Base-by-base conservation (phyloP, 31 red algal species). In the Odonthalia washingtoniensis region DNA sequence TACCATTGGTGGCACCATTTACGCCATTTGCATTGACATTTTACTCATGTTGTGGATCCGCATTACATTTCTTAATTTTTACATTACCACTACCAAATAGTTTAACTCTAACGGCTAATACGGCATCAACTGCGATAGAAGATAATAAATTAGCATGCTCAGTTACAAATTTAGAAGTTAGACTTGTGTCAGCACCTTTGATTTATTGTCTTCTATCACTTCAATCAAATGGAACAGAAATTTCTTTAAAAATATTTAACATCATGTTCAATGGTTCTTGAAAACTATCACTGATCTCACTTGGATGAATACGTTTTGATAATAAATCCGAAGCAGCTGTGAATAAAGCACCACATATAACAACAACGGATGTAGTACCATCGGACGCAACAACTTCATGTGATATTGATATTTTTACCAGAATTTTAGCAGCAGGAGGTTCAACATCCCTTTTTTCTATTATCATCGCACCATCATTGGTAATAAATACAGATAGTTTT, bases 381-480 rank as follows among this genome's bases (percentile, higher is more conserved):
- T 98, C 96, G 24, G 93, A 93, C 27, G 96, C 96, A 34, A 94
- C 96, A 14, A 92, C 81, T 81, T 98, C 96, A 85, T 98, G 96
- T 36, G 96, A 75, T 62, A 91, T 60, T 27, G 96, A 95, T 34
- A 98, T 75, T 52, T 95, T 75, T 41, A 98, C 96, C 0, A 98
- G 78, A 90, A 96, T 98, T 67, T 98, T 98, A 26, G 96, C 96
- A n/a, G 96, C 96, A 33, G 96, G 96, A 57, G 95, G 93, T 75
- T 98, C 83, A 28, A 98, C 93, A 70, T 81, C 49, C 93, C 95
- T 94, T 44, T 93, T 62, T 40, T 93, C 90, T 26, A 98, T 43
- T 62, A 98, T 98, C 2, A 93, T 98, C n/a, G 96, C 96, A 44
- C 96, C 96, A 70, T 98, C 96, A 79, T 98, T 98, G 62, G 93